phyloP scores from a whole-genome alignment of 768 basidiomycete species.

The Lanmaoa pseudosensibilis region DNA sequence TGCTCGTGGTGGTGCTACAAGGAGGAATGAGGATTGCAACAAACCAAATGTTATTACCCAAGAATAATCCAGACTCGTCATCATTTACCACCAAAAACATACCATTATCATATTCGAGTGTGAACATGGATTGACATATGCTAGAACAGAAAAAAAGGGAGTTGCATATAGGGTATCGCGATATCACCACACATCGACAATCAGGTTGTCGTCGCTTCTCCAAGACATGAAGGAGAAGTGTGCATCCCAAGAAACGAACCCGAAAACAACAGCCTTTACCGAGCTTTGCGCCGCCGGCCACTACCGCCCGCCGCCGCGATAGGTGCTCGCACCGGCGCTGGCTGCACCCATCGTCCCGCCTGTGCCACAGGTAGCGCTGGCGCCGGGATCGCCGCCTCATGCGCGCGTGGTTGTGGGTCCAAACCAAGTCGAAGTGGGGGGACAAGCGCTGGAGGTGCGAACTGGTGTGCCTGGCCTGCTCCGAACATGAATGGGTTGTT shows the following conservation, averaged over 20 bases:
- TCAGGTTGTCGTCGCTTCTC: neutral
- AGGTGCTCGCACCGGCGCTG: neutral
- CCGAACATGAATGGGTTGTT: constrained; percentile 20
- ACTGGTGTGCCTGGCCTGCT: constrained; percentile 13
- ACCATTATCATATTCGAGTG: neutral
- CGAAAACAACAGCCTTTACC: neutral
- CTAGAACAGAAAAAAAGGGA: neutral
- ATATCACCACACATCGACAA: neutral
- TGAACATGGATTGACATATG: constrained; percentile 1
- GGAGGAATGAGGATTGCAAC: neutral
- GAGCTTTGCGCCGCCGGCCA: constrained; percentile 11
- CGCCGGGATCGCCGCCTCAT: neutral
- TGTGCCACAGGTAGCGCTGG: neutral
- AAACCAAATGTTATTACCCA: neutral
- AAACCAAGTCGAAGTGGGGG: neutral
- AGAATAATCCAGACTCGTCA: neutral
- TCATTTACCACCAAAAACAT: neutral
- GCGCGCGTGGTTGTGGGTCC: neutral
- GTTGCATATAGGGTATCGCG: neutral
- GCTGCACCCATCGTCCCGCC: neutral
- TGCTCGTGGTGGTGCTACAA: neutral
- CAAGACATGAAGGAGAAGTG: neutral
- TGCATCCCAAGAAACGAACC: neutral
- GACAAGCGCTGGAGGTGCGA: neutral
- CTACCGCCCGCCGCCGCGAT: constrained; percentile 2